Evolutionary conservation across 1,284 basidiomycete genomes (phyloP), one percentile per base, ranked within the genome.

Genomic region (Cystobasidium pallidum): DNA sequence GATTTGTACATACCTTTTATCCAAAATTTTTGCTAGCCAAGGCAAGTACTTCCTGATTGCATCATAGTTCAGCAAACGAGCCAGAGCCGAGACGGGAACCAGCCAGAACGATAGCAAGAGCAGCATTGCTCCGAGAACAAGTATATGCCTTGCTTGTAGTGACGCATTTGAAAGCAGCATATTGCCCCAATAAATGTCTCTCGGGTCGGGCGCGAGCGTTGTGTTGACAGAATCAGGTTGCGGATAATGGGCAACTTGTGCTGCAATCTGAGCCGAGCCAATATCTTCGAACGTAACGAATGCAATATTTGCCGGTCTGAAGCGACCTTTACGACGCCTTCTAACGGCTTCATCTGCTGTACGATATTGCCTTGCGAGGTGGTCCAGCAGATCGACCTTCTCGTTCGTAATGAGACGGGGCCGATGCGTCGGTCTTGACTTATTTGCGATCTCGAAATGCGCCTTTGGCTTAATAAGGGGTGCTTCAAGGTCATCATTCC

Each of bases 281-380:
- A 75, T 43, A 78, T 91, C 91, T 81, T 95, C 91, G 77, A 99
- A 97, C 0, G 95, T 98, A n/a, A 98, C 91, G 79, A 97, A 99
- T 0, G 93, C 95, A 8, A 88, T 86, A 72, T 89, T 87, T 0
- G 91, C 91, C 0, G 91, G 85, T 75, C 86, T 88, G 80, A 92
- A 94, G 77, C 87, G 89, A 7, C 88, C 88, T 13, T 82, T 81
- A 64, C 85, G 82, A 62, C 90, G 82, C 77, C 86, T 86, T 78
- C 85, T 86, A 80, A 83, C 91, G 13, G 86, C 83, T 49, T 92
- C 91, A 79, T 96, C 92, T 1, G 89, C 88, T 59, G 88, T 86
- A 70, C 85, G 84, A 81, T 92, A 96, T 76, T 86, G 84, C 43
- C 85, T 83, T 75, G 94, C 91, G 75, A 93, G 86, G 79, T 89